Conservation (phyloP, 2,329 filamentous ascomycete species). For the Ilyonectria destructans region DNA sequence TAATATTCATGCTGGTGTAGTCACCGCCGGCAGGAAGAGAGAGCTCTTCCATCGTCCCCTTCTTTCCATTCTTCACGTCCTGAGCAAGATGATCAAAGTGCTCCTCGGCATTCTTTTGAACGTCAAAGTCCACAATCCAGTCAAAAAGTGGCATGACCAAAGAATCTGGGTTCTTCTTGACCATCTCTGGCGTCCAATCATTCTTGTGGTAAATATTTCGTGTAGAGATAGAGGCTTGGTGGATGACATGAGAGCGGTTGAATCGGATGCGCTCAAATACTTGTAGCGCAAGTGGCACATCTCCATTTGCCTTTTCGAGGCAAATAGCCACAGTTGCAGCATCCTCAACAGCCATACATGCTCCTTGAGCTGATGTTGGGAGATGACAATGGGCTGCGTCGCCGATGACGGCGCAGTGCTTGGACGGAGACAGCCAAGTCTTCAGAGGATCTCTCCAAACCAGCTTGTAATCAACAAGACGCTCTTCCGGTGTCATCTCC, state of each 20-base stretch:
- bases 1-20: too few relatives aligned
- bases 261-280: slow-evolving; percentile 17
- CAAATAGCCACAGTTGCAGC: slow-evolving; percentile 34
- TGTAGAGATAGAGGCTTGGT: neutral
- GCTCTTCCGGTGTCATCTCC: slow-evolving; percentile 29
- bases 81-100: slow-evolving; percentile 1
- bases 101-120: neutral
- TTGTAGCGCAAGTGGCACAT: slow-evolving; percentile 6
- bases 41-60: slow-evolving; percentile 11
- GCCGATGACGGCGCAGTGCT: slow-evolving; percentile 30
- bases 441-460: slow-evolving; percentile 38
- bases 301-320: slow-evolving; percentile 14
- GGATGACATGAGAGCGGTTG: slow-evolving; percentile 19
- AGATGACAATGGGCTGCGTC: slow-evolving; percentile 42
- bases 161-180: slow-evolving; percentile 4
- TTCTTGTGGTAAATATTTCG: slow-evolving; percentile 7
- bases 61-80: slow-evolving; percentile 11
- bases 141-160: neutral
- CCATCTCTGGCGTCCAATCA: slow-evolving; percentile 1
- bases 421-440: slow-evolving; percentile 35
- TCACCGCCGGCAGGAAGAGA: slow-evolving; percentile 8
- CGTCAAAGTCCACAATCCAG: slow-evolving; percentile 21
- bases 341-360: slow-evolving; percentile 42
- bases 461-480: slow-evolving; percentile 18
- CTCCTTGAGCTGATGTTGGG: slow-evolving; percentile 40